Evolutionary conservation across 148 eudicot species (phyloP), one percentile per base, ranked within the genome.

Genomic region (Bassia scoparia): DNA sequence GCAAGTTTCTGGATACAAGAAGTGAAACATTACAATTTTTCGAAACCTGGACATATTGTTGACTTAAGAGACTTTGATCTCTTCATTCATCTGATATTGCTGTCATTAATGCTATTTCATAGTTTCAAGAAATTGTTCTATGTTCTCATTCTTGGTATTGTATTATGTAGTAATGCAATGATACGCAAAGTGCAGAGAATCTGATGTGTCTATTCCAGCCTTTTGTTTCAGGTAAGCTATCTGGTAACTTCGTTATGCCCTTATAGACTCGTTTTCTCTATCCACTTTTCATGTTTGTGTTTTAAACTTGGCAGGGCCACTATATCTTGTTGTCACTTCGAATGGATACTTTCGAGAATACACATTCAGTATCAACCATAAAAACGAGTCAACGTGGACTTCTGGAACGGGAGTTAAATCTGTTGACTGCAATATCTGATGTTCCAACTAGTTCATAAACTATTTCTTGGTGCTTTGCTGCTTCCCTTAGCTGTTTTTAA

Each of bases 261-360:
- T 34, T 38, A 37, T 37, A 37, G 3, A 3, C 41, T 37, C 41
- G 7, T 67, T 2, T 41, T 26, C 10, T 54, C n/a, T 31, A 61
- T 31, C 69, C 61, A 1, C 65, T 30, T 23, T n/a, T 48, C 24
- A 10, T n/a, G 13, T 23, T 48, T 26, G 46, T 26, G 16, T 73
- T 20, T 12, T 73, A 17, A 7, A 49, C 23, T 27, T 73, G 69
- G 61, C 89, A 93, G 97, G 84, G 97, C 90, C 20, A 85, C 72
- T 27, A 62, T 89, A 77, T 89, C 92, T n/a, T 17, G 76, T 89
- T 43, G 83, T 93, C 62, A 83, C 89, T 61, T 84, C 76, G 60
- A 70, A 69, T 37, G 98, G 98, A 71, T 86, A 89, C 83, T 93
- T 86, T 76, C 82, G 83, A 74, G 97, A 89, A 75, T 91, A 90